Evolutionary conservation across 164 flowering plant species (phyloP), one percentile per base, ranked within the genome.

Genomic region (Euptelea pleiosperma): DNA sequence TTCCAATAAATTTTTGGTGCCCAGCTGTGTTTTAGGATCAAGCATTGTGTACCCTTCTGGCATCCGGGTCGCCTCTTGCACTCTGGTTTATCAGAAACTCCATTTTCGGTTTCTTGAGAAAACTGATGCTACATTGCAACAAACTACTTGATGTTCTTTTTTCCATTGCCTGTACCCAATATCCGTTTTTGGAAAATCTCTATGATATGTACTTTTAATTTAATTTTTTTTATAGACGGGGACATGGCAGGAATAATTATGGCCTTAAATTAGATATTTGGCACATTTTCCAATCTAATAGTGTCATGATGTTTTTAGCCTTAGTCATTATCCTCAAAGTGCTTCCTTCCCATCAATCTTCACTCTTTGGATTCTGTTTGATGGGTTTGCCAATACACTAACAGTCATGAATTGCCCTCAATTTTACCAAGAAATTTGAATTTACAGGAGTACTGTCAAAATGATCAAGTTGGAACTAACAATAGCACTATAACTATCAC

Each of bases 181-280:
- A 36, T 50, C 15, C 16, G 19, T 49, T 49, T 15, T 29, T 29
- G 19, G 39, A n/a, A n/a, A 37, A 50, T 60, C 36, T 22, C 33
- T 15, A 8, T n/a, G n/a, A n/a, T 8, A 48, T 48, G 52, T 48
- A 48, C n/a, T 0, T 25, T 5, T 16, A 28, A n/a, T 25, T 46
- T 10, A 81, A 86, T 78, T 90, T 85, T 69, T 82, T n/a, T n/a
- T n/a, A n/a, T 68, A 75, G 84, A 14, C 1, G 81, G 66, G 77
- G 87, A 58, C 84, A 74, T 72, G 76, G 68, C 11, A 66, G 35
- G 42, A 55, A 55, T 55, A 40, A 55, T 39, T 40, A 79, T 55
- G 21, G 45, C 47, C 15, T 39, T 16, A 9, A 29, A 16, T 49
- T 6, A 26, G 3, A 29, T 26, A 19, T 22, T 45, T 25, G 26